Evolutionary conservation across 1,284 basidiomycete species (phyloP), one percentile per base, ranked within the genome.

Genomic region (Apiotrichum siamense): DNA sequence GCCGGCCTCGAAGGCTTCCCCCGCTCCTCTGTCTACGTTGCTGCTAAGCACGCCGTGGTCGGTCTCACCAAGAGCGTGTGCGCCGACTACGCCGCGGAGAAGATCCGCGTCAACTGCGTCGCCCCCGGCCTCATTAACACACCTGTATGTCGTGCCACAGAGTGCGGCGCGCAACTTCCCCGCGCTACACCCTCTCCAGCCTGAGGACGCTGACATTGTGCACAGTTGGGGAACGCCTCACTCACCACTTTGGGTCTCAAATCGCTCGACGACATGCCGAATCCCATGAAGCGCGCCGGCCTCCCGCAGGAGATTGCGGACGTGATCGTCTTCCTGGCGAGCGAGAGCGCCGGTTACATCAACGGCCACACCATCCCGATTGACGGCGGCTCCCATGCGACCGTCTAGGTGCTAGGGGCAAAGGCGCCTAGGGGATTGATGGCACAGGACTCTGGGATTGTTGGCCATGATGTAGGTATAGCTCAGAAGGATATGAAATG

Each of bases 381-480:
- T 0, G 66, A 66, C 57, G 66, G 66, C 15, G 64, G 64, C 6
- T n/a, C n/a, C n/a, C n/a, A n/a, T n/a, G n/a, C n/a, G n/a, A n/a
- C n/a, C n/a, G n/a, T n/a, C n/a, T n/a, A n/a, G n/a, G n/a, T n/a
- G n/a, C n/a, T n/a, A n/a, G n/a, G n/a, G n/a, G n/a, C n/a, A n/a
- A n/a, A n/a, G n/a, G n/a, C n/a, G n/a, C n/a, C n/a, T n/a, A n/a
- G n/a, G n/a, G n/a, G n/a, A n/a, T n/a, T n/a, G n/a, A n/a, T n/a
- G n/a, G n/a, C n/a, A n/a, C n/a, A n/a, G n/a, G n/a, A n/a, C n/a
- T n/a, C n/a, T n/a, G n/a, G n/a, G n/a, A n/a, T n/a, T n/a, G n/a
- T n/a, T n/a, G n/a, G n/a, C n/a, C n/a, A n/a, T n/a, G n/a, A n/a
- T n/a, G n/a, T n/a, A n/a, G n/a, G n/a, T n/a, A n/a, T n/a, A n/a